phyloP scores from a whole-genome alignment of 768 basidiomycete genomes.

The Phylloporus arenicola region DNA sequence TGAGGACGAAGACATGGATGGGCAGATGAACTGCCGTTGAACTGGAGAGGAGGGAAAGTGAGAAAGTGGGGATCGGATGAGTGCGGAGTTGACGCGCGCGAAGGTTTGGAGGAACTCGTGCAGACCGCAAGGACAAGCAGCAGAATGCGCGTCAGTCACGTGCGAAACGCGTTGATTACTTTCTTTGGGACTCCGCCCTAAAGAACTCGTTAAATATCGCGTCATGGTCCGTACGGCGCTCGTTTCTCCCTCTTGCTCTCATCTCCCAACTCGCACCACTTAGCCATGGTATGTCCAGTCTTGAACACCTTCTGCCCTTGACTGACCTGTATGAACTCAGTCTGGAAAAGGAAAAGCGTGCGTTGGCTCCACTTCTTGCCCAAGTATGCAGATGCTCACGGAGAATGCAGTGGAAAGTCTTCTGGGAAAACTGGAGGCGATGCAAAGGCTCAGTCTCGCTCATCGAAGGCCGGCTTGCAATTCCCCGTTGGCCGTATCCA shows the following conservation, averaged over 20 bases:
- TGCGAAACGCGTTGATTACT: slow-evolving; percentile 31
- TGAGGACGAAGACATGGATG: slow-evolving; percentile 29
- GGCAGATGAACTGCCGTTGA: slow-evolving; percentile 28
- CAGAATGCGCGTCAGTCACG: slow-evolving; percentile 28
- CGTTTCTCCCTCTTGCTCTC: slow-evolving; percentile 9
- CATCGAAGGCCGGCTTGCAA: slow-evolving; percentile 56
- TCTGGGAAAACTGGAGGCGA: slow-evolving; percentile 47
- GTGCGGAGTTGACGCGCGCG: slow-evolving; percentile 13
- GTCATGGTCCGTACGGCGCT: slow-evolving; percentile 5
- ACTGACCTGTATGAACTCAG: slow-evolving; percentile 25
- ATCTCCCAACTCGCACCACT: slow-evolving; percentile 15
- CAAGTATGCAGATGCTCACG: background rate
- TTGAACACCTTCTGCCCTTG: background rate
- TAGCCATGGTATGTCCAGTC: slow-evolving; percentile 30
- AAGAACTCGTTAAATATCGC: slow-evolving; percentile 30
- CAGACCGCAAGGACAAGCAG: slow-evolving; percentile 21
- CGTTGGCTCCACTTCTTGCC: slow-evolving; percentile 16
- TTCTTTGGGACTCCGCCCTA: slow-evolving; percentile 29
- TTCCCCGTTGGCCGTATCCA: slow-evolving; percentile 85
- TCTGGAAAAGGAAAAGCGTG: slow-evolving; percentile 55
- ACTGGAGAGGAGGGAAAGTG: slow-evolving; percentile 4
- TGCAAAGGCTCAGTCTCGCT: slow-evolving; percentile 60
- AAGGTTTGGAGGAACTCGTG: slow-evolving; percentile 28
- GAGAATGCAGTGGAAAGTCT: slow-evolving; percentile 38
- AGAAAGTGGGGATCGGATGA: slow-evolving; percentile 12